Base-by-base conservation (phyloP, 2,329 filamentous ascomycete genomes). In the Fusarium sp. region DNA sequence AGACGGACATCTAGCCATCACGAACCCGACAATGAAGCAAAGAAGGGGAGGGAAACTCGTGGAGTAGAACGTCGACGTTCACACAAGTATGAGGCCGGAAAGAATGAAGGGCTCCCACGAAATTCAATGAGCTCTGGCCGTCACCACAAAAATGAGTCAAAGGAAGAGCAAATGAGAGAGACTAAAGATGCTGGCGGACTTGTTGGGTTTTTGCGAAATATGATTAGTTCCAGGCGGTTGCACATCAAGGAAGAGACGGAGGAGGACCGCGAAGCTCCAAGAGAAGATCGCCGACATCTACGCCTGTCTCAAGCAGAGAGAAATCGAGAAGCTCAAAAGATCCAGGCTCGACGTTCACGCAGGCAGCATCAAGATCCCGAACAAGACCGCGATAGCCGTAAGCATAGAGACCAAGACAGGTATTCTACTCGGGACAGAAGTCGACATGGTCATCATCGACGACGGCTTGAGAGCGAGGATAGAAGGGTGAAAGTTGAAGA, bases 341-440 rank as follows among this genome's bases (percentile, higher is more conserved):
- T 17, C 2, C 5, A 51, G 35, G 48, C 35, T 41, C 48, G 35
- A 51, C 25, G 13, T 41, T 19, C 48, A 19, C 35, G 48, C 15
- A 22, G 15, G 8, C 33, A 22, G 7, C 35, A 41, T 9, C n/a
- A 51, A 15, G 10, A 51, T 32, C 20, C 7, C 19, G 13, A 51
- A 19, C 48, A 41, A 40, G 35, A 51, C n/a, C 48, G 35, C 15
- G 19, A 51, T 13, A 51, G 15, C 23, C 23, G 14, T 6, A 30
- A 41, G 35, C 35, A 15, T 27, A 51, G 7, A 41, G 33, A 41
- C 13, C 6, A 9, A 11, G n/a, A 51, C 8, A 41, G 22, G 17
- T 6, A n/a, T 9, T 40, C 33, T 22, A 41, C 48, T 13, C 48
- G 35, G 35, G 48, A 51, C 9, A 41, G 48, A 41, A 51, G 48